Conservation (phyloP, 768 basidiomycete species). For the Psilocybe azurescens region DNA sequence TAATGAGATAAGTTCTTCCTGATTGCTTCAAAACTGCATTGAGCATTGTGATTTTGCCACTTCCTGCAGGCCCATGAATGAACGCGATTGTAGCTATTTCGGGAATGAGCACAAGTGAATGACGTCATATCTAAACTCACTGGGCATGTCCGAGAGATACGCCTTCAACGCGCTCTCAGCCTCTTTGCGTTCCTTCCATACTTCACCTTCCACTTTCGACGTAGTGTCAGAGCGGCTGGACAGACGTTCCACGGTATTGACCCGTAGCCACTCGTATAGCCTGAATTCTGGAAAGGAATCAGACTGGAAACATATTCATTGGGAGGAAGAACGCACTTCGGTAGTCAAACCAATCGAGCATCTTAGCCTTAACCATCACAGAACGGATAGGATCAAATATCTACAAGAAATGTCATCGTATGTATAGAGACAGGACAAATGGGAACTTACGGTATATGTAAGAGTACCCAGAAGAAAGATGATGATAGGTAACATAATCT, state of each 20-base stretch:
- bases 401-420: slow-evolving; percentile 40
- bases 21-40: slow-evolving; percentile 54
- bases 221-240: slow-evolving; percentile 27
- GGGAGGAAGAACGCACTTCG: slow-evolving; percentile 48
- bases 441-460: slow-evolving; percentile 76
- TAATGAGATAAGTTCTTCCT: slow-evolving; percentile 72
- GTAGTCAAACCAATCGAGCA: slow-evolving; percentile 86
- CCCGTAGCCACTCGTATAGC: slow-evolving; percentile 78
- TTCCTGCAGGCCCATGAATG: slow-evolving; percentile 84
- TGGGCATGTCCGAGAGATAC: slow-evolving; percentile 81
- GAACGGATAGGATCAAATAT: slow-evolving; percentile 93
- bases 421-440: not conserved
- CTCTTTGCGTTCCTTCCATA: slow-evolving; percentile 87
- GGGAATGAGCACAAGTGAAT: slow-evolving; percentile 4
- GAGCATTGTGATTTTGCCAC: slow-evolving; percentile 74
- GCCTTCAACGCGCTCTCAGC: slow-evolving; percentile 69
- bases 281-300: slow-evolving; percentile 54
- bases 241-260: slow-evolving; percentile 61
- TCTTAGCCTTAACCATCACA: slow-evolving; percentile 80
- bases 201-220: slow-evolving; percentile 33
- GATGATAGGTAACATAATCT: slow-evolving; percentile 78
- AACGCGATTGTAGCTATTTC: slow-evolving; percentile 73
- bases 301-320: not conserved
- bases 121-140: slow-evolving; percentile 41
- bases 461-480: slow-evolving; percentile 90